These are phyloP conservation scores for Phytophthora rubi DNA, from an alignment of 352 stramenopile genomes.

Conservation along the genomic window DNA sequence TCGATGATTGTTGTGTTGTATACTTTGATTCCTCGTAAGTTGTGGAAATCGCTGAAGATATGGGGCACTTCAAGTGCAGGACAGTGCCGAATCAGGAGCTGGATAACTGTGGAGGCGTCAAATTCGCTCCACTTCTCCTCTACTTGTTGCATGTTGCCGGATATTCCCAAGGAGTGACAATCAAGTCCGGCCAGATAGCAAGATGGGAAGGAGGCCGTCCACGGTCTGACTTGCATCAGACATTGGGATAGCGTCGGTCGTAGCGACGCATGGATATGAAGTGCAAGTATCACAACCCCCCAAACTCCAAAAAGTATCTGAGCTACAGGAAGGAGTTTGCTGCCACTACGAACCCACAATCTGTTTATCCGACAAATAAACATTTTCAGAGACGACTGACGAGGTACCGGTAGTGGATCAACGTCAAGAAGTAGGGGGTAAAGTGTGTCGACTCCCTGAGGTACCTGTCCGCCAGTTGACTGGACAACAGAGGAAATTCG, in stretches of 20 bases:
- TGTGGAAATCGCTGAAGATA: slow-evolving; percentile 22
- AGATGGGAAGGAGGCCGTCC: slow-evolving; percentile 28
- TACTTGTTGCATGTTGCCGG: slow-evolving; percentile 19
- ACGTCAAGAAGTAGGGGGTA: no score
- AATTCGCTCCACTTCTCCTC: slow-evolving; percentile 22
- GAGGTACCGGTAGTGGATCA: no score
- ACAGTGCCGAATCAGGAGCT: slow-evolving; percentile 43
- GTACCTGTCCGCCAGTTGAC: no score
- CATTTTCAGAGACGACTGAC: no score
- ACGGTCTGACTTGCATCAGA: slow-evolving; percentile 39
- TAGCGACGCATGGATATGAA: slow-evolving; percentile 25
- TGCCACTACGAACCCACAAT: no score
- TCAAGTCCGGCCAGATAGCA: slow-evolving; percentile 47
- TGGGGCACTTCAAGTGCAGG: slow-evolving; percentile 25
- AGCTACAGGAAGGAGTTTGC: no score
- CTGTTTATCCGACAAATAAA: no score
- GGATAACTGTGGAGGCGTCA: slow-evolving; percentile 26
- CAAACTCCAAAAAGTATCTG: slow-evolving; percentile 19
- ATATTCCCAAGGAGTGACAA: slow-evolving; percentile 21
- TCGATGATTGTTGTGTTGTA: slow-evolving; percentile 44
- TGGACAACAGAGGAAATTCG: background rate
- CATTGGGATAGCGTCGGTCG: slow-evolving; percentile 25
- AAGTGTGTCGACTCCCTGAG: no score
- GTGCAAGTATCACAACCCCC: slow-evolving; percentile 24
- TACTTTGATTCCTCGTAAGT: slow-evolving; percentile 36